Evolutionary conservation across 169 alveolate genomes (phyloP), one percentile per base, ranked within the genome.

Genomic region (Cystoisospora suis): DNA sequence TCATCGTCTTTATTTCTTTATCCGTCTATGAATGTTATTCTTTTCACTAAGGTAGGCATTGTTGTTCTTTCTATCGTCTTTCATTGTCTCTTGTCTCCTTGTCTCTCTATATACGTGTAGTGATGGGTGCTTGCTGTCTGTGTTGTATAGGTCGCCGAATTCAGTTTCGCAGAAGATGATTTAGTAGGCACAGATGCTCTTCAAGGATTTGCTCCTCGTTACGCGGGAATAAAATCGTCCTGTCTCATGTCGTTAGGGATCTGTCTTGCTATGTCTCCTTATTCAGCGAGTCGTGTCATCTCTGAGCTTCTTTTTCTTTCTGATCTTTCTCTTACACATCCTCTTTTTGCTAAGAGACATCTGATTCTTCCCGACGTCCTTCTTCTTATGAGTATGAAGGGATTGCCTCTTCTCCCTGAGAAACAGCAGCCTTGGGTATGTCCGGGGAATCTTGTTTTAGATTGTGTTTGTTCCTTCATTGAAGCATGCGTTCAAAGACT

Each of bases 171-270:
- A 40, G 77, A 65, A 27, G 91, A 86, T 40, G 91, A 86, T 17
- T 70, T 59, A 42, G 32, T 81, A 1, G 91, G 86, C 17, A 86
- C 81, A 32, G 91, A 86, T n/a, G 58, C 91, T 42, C 32, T 70
- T 12, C 86, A 86, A 77, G 79, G 79, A 12, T 86, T 86, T n/a
- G 58, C 86, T 3, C 86, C 91, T 2, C 91, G 91, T 29, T 86
- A 65, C 56, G 91, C 91, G 27, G 75, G 91, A n/a, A 79, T 86
- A n/a, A 86, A 86, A 75, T 86, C 91, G 4, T 86, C 91, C 34
- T 75, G 86, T 49, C 75, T 86, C 9, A 36, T 86, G 40, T 53
- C 83, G 20, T 27, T 72, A 29, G 83, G 83, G 53, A 17, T 72
- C 34, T 15, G 42, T 1, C 56, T 72, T 17, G 36, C 58, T 5